Conservation (phyloP, 257 asterid genomes). For the Ajuga chamaepitys region DNA sequence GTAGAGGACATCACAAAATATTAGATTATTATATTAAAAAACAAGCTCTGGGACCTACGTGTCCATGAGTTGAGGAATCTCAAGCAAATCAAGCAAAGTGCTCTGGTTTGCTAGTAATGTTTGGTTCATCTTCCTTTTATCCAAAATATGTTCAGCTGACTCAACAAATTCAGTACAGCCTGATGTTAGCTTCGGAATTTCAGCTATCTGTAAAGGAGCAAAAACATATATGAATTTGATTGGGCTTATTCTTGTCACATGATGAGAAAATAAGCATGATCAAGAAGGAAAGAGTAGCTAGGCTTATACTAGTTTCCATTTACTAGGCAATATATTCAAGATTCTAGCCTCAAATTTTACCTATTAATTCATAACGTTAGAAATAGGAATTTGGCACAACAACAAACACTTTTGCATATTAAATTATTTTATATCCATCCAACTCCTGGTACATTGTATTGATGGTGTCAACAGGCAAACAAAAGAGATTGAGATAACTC, state of each 20-base stretch:
- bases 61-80: constrained; percentile 99
- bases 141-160: constrained; percentile 83
- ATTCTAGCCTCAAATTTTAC: neutral
- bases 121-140: constrained; percentile 94
- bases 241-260: neutral
- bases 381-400: neutral
- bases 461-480: neutral
- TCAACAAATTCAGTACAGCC: constrained; percentile 89
- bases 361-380: neutral
- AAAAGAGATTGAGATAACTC: neutral
- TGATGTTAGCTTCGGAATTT: constrained; percentile 81
- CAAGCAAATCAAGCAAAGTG: constrained; percentile 96
- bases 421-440: neutral
- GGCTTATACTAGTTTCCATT: neutral
- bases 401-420: neutral
- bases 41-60: constrained; percentile 47
- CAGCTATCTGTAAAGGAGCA: constrained; percentile 67
- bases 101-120: constrained; percentile 78
- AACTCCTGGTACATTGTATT: neutral
- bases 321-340: neutral
- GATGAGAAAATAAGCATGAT: neutral
- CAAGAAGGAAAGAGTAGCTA: constrained; percentile 3
- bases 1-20: neutral
- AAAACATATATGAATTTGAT: constrained; percentile 8
- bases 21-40: constrained; percentile 1